Percentiles rank a stretch among this genome's conserved stretches.
These are phyloP conservation scores for Aspergillus coremiiformis DNA, from an alignment of 495 filamentous ascomycete genomes.

Conservation along the genomic window DNA sequence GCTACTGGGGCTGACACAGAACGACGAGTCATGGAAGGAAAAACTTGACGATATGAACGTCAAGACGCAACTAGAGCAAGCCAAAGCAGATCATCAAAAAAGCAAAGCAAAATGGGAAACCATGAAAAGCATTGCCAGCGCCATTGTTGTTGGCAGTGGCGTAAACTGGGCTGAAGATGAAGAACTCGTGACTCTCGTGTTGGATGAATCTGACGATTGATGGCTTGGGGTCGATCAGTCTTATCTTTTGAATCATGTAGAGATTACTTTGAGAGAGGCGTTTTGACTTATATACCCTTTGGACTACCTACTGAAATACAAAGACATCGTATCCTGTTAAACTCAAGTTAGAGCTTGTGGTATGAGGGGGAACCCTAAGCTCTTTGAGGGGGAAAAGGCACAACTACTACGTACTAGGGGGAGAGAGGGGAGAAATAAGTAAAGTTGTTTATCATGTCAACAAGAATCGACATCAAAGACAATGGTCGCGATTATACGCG, in stretches of 20 bases:
- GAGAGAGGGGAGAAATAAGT: no score
- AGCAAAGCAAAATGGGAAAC: conserved; percentile 59
- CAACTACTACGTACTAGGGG: no score
- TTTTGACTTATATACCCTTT: conserved; percentile 9
- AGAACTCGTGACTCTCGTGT: conserved; percentile 60
- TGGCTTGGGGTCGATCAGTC: conserved; percentile 3
- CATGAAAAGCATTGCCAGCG: conserved; percentile 67
- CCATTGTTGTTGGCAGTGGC: conserved; percentile 73
- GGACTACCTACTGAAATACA: not conserved
- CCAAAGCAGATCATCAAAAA: conserved; percentile 48
- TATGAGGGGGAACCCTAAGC: no score
- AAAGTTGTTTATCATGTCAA: no score
- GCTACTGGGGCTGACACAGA: conserved; percentile 53
- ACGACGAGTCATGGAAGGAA: conserved; percentile 46
- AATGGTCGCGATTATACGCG: not conserved
- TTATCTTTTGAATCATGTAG: not conserved
- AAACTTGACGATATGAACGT: conserved; percentile 43
- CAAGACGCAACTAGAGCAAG: conserved; percentile 43
- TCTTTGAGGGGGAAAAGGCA: no score
- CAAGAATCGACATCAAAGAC: no score
- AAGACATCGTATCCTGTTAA: not conserved
- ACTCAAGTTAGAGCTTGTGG: no score
- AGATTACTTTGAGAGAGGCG: conserved; percentile 12
- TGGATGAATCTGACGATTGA: conserved; percentile 61
- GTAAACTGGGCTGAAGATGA: conserved; percentile 74